These are phyloP conservation scores for Xerocomus tenax DNA, from an alignment of 1,284 basidiomycete species.

Conservation along the genomic window DNA sequence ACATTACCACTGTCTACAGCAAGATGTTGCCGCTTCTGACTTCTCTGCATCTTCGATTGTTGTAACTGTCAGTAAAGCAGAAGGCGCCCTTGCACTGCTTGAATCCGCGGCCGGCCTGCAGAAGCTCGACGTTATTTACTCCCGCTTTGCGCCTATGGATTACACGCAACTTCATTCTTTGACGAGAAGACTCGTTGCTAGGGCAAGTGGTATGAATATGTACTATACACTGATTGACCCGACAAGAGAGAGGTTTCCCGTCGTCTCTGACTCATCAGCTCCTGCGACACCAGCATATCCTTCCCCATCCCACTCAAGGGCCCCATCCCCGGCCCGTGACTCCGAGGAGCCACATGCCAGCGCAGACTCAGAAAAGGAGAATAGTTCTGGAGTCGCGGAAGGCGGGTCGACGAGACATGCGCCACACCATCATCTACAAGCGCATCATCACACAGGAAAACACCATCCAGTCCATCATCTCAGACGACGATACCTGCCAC, in stretches of 20 bases:
- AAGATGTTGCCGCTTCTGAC: constrained; percentile 38
- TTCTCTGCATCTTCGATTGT: constrained; percentile 39
- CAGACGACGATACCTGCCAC: constrained; percentile 14
- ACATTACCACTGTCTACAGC: constrained; percentile 43
- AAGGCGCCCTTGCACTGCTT: constrained; percentile 48
- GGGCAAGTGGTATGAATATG: constrained; percentile 56
- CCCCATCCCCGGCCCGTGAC: constrained; percentile 20
- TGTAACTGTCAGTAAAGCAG: constrained; percentile 40
- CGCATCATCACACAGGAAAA: constrained; percentile 11
- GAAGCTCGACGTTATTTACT: constrained; percentile 56
- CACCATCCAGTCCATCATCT: constrained; percentile 27
- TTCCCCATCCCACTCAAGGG: constrained; percentile 26
- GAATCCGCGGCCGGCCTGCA: constrained; percentile 50
- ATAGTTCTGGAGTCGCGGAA: not conserved
- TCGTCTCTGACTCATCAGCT: constrained; percentile 41
- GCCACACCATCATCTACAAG: not conserved
- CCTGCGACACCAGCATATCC: constrained; percentile 33
- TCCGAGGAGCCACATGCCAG: not conserved
- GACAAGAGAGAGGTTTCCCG: constrained; percentile 47
- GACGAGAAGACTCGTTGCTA: constrained; percentile 45
- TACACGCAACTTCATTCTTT: constrained; percentile 47
- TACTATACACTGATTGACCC: constrained; percentile 61
- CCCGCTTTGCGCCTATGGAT: constrained; percentile 55
- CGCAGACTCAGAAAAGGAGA: constrained; percentile 2
- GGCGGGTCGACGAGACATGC: not conserved